Conservation (phyloP, 768 basidiomycete species). For the Lyophyllum atratum region DNA sequence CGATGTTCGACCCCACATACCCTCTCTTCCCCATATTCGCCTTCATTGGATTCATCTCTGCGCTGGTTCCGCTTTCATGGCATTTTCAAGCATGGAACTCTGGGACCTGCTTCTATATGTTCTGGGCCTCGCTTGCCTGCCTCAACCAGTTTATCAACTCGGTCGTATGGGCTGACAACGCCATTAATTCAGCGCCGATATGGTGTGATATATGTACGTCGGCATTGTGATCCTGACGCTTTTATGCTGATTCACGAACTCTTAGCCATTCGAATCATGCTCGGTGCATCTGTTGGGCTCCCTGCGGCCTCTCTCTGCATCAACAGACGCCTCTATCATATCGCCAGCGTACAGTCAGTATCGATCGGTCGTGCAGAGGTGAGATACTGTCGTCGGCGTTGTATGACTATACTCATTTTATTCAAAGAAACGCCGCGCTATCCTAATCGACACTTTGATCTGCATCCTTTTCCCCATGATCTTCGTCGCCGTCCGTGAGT, state of each 20-base stretch:
- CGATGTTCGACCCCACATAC: conserved; percentile 28
- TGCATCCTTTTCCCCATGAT: conserved; percentile 49
- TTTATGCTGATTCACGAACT: neutral
- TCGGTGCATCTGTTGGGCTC: conserved; percentile 1
- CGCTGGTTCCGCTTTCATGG: conserved; percentile 52
- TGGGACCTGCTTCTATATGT: conserved; percentile 48
- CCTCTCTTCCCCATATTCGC: conserved; percentile 39
- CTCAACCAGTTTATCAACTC: conserved; percentile 52
- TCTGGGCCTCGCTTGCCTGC: conserved; percentile 43
- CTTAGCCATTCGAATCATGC: conserved; percentile 5
- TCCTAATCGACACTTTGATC: conserved; percentile 45
- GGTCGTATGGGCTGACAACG: conserved; percentile 50
- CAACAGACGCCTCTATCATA: conserved; percentile 7
- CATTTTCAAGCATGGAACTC: conserved; percentile 54
- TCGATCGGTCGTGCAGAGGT: conserved; percentile 1
- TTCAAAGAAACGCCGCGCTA: conserved; percentile 21
- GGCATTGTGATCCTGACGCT: neutral
- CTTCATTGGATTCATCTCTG: conserved; percentile 47
- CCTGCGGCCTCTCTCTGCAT: conserved; percentile 9
- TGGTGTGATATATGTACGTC: conserved; percentile 69
- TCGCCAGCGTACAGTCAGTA: neutral
- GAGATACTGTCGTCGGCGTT: too few relatives aligned
- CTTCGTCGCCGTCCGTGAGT: conserved; percentile 46
- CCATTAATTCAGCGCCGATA: conserved; percentile 42
- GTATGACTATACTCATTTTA: too few relatives aligned